These are phyloP conservation scores for Blastocystis sp. DNA, from an alignment of 352 stramenopile species.

Conservation along the genomic window DNA sequence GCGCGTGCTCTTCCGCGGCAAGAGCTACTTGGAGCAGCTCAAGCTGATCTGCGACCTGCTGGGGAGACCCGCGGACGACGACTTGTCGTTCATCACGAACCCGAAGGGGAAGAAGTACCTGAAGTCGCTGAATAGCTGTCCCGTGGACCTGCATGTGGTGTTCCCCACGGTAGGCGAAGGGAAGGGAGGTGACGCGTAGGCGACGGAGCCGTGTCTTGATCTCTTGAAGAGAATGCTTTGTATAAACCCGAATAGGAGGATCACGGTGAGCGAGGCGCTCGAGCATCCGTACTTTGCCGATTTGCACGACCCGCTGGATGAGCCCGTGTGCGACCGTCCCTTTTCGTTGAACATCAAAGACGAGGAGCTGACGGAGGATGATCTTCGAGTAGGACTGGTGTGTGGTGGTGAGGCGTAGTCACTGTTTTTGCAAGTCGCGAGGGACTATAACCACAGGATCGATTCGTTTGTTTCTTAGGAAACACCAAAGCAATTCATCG, in stretches of 20 bases:
- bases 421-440: constrained; percentile 19
- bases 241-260: constrained; percentile 89
- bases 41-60: constrained; percentile 93
- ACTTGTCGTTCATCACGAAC: constrained; percentile 96
- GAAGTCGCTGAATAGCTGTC: constrained; percentile 13
- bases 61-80: constrained; percentile 88
- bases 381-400: constrained; percentile 8
- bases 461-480: neutral
- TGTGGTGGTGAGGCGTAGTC: constrained; percentile 6
- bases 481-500: neutral
- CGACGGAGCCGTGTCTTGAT: constrained; percentile 81
- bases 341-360: constrained; percentile 73
- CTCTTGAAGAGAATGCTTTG: constrained; percentile 88
- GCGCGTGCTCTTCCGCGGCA: constrained; percentile 95
- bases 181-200: constrained; percentile 75
- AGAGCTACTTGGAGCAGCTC: constrained; percentile 90
- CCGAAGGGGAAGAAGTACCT: constrained; percentile 78
- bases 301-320: constrained; percentile 89
- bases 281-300: constrained; percentile 87
- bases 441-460: neutral
- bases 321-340: constrained; percentile 80
- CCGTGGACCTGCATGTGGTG: constrained; percentile 8
- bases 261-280: constrained; percentile 89
- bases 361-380: constrained; percentile 42
- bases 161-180: constrained; percentile 25